Evolutionary conservation across 768 basidiomycete species (phyloP).

Genomic region (Tephrocybe rancida): DNA sequence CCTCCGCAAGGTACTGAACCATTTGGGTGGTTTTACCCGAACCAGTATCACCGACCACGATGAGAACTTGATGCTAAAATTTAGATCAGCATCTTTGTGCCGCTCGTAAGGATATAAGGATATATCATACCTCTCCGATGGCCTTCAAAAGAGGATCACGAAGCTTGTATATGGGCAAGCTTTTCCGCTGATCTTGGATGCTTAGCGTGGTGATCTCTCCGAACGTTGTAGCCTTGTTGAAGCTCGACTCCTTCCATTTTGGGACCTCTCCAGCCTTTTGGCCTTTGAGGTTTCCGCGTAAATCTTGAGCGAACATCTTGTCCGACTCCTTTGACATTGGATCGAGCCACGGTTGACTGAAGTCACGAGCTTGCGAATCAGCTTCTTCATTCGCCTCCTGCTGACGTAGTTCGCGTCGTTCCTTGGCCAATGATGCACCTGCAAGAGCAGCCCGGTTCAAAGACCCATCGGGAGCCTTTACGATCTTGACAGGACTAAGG

Average conservation of each 20-base stretch:
- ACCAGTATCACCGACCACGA: slow-evolving; percentile 98
- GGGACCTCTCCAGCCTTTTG: slow-evolving; percentile 84
- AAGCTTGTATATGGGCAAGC: slow-evolving; percentile 93
- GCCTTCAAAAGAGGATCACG: slow-evolving; percentile 89
- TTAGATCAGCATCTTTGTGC: slow-evolving; percentile 17
- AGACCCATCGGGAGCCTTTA: slow-evolving; percentile 98
- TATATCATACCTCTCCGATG: slow-evolving; percentile 73
- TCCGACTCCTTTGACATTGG: slow-evolving; percentile 93
- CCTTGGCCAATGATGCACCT: slow-evolving; percentile 92
- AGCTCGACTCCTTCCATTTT: slow-evolving; percentile 89
- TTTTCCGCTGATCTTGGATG: slow-evolving; percentile 92
- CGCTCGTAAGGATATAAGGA: slow-evolving; percentile 1
- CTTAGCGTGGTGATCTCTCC: slow-evolving; percentile 90
- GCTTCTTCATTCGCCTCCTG: slow-evolving; percentile 94
- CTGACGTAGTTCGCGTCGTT: slow-evolving; percentile 90
- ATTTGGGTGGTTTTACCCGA: slow-evolving; percentile 99
- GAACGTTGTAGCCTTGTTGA: slow-evolving; percentile 95
- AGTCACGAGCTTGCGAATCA: slow-evolving; percentile 92
- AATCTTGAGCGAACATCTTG: slow-evolving; percentile 90
- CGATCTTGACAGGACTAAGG: slow-evolving; percentile 95
- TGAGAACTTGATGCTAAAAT: slow-evolving; percentile 89
- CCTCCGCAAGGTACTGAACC: slow-evolving; percentile 97
- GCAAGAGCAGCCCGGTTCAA: slow-evolving; percentile 94
- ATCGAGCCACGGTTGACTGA: slow-evolving; percentile 96
- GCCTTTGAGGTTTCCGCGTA: slow-evolving; percentile 79